A percentile compares a stretch with the other conserved stretches of the same genome.
Evolutionary conservation across 495 filamentous ascomycete genomes (phyloP).

Genomic region (Xylaria telfairii): DNA sequence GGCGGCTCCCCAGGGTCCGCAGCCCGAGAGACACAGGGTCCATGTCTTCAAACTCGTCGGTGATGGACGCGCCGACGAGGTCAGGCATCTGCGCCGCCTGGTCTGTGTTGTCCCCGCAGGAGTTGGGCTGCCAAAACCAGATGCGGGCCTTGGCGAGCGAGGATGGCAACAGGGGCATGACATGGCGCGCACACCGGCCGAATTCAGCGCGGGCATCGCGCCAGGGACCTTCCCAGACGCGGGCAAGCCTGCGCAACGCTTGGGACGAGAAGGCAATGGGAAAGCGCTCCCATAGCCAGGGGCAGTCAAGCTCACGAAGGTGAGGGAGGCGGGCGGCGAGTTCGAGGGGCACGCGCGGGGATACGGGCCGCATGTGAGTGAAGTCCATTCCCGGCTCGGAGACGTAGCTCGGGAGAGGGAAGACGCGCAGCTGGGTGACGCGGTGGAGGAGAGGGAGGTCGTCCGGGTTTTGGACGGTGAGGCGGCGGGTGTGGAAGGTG

Average conservation of each 20-base stretch:
- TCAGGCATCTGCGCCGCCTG: constrained; percentile 34
- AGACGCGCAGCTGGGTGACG: constrained; percentile 31
- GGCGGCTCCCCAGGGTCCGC: constrained; percentile 28
- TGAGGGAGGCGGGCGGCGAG: constrained; percentile 22
- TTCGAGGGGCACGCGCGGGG: constrained; percentile 31
- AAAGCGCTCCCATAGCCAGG: constrained; percentile 37
- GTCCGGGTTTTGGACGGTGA: constrained; percentile 30
- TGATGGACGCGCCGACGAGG: constrained; percentile 27
- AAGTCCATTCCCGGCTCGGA: constrained; percentile 1
- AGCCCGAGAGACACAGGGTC: constrained; percentile 38
- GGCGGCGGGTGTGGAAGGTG: constrained; percentile 33
- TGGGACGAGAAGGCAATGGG: constrained; percentile 27
- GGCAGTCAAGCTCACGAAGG: constrained; percentile 31
- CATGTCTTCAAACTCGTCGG: constrained; percentile 4
- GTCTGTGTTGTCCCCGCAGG: constrained; percentile 25
- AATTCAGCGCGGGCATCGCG: constrained; percentile 37
- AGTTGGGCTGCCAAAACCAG: constrained; percentile 35
- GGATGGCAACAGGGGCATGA: constrained; percentile 19
- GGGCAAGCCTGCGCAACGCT: constrained; percentile 30
- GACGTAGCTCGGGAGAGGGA: constrained; percentile 17
- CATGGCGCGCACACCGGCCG: constrained; percentile 28
- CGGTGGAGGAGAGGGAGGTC: constrained; percentile 26
- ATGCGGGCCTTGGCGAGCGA: constrained; percentile 30
- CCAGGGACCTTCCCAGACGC: constrained; percentile 36
- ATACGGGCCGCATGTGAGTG: constrained; percentile 29